phyloP scores from a whole-genome alignment of 768 basidiomycete species.

The Porphyrellus cyaneotinctus region DNA sequence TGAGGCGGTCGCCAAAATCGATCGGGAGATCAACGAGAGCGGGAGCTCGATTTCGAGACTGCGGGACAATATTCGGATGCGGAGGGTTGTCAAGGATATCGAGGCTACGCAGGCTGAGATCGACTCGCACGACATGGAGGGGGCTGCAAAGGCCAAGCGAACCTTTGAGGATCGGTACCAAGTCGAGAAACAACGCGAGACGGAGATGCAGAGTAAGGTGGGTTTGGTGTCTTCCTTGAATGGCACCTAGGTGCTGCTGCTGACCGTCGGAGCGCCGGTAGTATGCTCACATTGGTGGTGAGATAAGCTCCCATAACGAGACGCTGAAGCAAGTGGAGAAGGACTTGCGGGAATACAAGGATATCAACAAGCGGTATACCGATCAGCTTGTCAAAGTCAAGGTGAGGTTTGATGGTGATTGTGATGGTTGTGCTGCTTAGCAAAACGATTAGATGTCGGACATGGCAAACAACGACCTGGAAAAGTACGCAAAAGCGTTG shows the following conservation, averaged over 20 bases:
- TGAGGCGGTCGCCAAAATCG: conserved; percentile 50
- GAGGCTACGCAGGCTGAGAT: conserved; percentile 65
- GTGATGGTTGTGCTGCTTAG: not conserved
- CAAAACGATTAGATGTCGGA: conserved; percentile 72
- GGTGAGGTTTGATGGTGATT: conserved; percentile 40
- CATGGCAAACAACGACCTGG: conserved; percentile 94
- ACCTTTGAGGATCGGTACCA: conserved; percentile 82
- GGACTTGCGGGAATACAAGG: conserved; percentile 83
- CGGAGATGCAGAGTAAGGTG: conserved; percentile 66
- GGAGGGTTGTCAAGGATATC: conserved; percentile 66
- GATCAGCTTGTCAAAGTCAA: conserved; percentile 94
- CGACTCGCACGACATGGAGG: conserved; percentile 75
- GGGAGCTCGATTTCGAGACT: conserved; percentile 66
- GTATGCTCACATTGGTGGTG: conserved; percentile 81
- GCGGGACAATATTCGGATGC: conserved; percentile 78
- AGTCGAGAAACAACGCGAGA: conserved; percentile 67
- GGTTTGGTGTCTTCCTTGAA: conserved; percentile 13
- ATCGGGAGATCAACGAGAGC: conserved; percentile 76
- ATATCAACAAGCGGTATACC: conserved; percentile 80
- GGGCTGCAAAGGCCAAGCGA: conserved; percentile 75
- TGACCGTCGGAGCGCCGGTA: conserved; percentile 29
- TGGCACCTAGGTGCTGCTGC: not conserved
- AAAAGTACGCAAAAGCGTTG: conserved; percentile 96
- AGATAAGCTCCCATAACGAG: conserved; percentile 67
- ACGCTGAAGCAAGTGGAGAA: conserved; percentile 61